Conservation (phyloP, 768 basidiomycete species). For the Mycena crocata region DNA sequence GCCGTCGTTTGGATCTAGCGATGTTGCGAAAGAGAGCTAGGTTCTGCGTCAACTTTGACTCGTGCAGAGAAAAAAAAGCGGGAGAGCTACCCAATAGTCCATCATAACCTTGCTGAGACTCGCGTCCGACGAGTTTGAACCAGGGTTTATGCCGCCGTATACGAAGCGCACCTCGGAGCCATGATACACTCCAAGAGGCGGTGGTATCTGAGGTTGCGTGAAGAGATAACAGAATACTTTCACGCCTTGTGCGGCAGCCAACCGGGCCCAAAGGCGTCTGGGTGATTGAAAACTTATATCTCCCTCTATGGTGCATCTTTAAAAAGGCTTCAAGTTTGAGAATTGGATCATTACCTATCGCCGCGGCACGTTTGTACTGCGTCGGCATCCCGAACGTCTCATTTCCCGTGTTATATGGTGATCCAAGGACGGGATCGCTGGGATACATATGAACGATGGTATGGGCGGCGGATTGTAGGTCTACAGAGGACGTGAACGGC, state of each 20-base stretch:
- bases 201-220: constrained; percentile 49
- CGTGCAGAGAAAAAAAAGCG: neutral
- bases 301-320: constrained; percentile 37
- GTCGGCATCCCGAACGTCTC: constrained; percentile 53
- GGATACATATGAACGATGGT: constrained; percentile 53
- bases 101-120: constrained; percentile 47
- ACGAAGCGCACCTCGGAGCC: constrained; percentile 49
- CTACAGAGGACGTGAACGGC: neutral
- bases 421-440: constrained; percentile 50
- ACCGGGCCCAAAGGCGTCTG: constrained; percentile 53
- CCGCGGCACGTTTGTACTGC: constrained; percentile 46
- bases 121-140: constrained; percentile 28
- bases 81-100: constrained; percentile 50
- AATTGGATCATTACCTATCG: constrained; percentile 39
- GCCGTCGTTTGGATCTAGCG: constrained; percentile 53
- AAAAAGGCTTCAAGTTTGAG: neutral
- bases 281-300: constrained; percentile 55
- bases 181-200: constrained; percentile 47
- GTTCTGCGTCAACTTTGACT: neutral
- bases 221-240: constrained; percentile 57
- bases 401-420: constrained; percentile 54
- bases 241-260: constrained; percentile 50
- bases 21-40: constrained; percentile 48
- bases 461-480: constrained; percentile 39
- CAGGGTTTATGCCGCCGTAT: constrained; percentile 44